Percentiles rank a stretch among this genome's conserved stretches.
Conservation (phyloP, 2,329 filamentous ascomycete genomes). For the Pseudopyrenochaeta lycopersici region DNA sequence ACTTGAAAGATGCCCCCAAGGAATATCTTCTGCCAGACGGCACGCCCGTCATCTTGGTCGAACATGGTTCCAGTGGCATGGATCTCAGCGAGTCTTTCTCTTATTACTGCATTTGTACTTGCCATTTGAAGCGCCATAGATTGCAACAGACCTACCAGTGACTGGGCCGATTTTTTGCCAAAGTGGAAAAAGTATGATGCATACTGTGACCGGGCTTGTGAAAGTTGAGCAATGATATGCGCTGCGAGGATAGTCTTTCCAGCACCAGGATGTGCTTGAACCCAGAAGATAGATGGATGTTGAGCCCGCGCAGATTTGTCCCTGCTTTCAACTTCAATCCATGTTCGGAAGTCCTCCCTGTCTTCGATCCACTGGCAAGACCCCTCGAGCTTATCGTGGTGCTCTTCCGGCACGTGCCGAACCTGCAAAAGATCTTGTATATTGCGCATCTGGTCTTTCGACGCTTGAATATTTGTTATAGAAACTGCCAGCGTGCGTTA, state of each 20-base stretch:
- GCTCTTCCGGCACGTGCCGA: background rate
- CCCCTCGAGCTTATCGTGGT: slow-evolving; percentile 1
- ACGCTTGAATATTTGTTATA: background rate
- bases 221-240: background rate
- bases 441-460: background rate
- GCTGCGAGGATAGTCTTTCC: slow-evolving; percentile 2
- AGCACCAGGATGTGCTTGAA: slow-evolving; percentile 2
- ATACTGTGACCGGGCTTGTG: background rate
- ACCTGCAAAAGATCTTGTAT: background rate
- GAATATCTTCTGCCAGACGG: background rate
- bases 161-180: slow-evolving; percentile 1
- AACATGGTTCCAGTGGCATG: background rate
- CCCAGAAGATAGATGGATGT: background rate
- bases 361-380: slow-evolving; percentile 3
- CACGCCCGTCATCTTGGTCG: background rate
- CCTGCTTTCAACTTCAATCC: background rate
- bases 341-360: background rate
- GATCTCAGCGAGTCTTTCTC: background rate
- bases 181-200: slow-evolving; percentile 2
- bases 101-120: background rate
- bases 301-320: background rate
- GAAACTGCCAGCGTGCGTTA: background rate
- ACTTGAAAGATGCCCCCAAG: background rate
- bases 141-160: background rate
- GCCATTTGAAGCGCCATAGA: slow-evolving; percentile 2